These are phyloP conservation scores for Leptodermis oblonga DNA, from an alignment of 257 asterid species.

Conservation along the genomic window DNA sequence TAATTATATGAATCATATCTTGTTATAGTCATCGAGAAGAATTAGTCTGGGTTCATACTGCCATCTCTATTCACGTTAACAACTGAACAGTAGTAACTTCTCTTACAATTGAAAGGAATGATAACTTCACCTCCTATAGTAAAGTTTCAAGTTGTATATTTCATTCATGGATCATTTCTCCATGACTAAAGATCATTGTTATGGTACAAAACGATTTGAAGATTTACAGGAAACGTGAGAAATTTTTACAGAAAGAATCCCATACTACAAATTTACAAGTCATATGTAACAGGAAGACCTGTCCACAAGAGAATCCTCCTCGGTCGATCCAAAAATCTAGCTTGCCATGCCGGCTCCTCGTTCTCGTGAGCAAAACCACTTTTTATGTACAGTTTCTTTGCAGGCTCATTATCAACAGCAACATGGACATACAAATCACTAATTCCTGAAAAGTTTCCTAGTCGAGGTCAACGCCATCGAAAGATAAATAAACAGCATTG, in stretches of 20 bases:
- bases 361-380: slow-evolving; percentile 77
- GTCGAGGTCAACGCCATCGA: not conserved
- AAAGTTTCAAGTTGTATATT: not conserved
- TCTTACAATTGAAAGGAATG: not conserved
- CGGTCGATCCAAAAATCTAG: slow-evolving; percentile 85
- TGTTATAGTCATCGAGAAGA: too few species aligned
- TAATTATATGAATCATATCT: too few species aligned
- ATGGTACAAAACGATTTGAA: not conserved
- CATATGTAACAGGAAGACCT: slow-evolving; percentile 53
- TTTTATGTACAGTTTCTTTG: slow-evolving; percentile 72
- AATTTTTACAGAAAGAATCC: too few species aligned
- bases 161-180: not conserved
- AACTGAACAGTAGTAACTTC: too few species aligned
- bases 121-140: too few species aligned
- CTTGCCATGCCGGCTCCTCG: slow-evolving; percentile 96
- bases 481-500: not conserved
- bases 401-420: slow-evolving; percentile 81
- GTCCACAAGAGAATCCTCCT: slow-evolving; percentile 82
- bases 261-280: slow-evolving; percentile 28
- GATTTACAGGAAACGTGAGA: not conserved
- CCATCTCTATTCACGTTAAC: too few species aligned
- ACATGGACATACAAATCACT: slow-evolving; percentile 93
- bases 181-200: not conserved
- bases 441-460: slow-evolving; percentile 49
- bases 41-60: too few species aligned